A percentile compares a stretch with the other conserved stretches of the same genome.
These are phyloP conservation scores for Lepidium aucheri DNA, from an alignment of 345 rosid genomes.

Conservation along the genomic window DNA sequence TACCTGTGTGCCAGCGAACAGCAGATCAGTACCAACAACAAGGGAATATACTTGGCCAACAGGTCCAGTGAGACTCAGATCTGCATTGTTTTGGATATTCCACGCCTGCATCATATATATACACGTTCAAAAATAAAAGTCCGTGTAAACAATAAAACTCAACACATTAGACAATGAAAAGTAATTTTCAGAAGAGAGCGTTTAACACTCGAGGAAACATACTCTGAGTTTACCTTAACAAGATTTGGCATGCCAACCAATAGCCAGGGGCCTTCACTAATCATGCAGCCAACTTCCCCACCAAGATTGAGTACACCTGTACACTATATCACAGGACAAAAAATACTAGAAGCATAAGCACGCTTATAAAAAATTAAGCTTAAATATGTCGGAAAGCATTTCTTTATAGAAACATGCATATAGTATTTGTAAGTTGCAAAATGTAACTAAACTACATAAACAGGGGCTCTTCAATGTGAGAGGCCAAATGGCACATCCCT, in stretches of 20 bases:
- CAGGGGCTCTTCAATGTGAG: not conserved
- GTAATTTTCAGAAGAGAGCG: not conserved
- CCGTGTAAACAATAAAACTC: not conserved
- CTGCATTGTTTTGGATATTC: slow-evolving; percentile 63
- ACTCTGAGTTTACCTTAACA: slow-evolving; percentile 57
- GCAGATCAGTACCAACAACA: slow-evolving; percentile 73
- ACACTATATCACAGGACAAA: slow-evolving; percentile 41
- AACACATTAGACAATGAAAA: not conserved
- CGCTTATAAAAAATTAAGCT: not conserved
- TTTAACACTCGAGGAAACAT: not conserved
- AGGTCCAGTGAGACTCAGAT: slow-evolving; percentile 77
- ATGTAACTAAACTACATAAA: not conserved
- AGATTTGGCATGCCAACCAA: slow-evolving; percentile 82
- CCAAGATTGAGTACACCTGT: slow-evolving; percentile 53
- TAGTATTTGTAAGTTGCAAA: no score
- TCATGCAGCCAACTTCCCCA: slow-evolving; percentile 89
- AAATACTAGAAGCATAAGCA: not conserved
- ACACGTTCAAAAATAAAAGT: not conserved
- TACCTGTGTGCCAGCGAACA: slow-evolving; percentile 92
- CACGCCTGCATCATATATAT: slow-evolving; percentile 45
- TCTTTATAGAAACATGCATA: not conserved
- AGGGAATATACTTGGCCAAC: slow-evolving; percentile 83
- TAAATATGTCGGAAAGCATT: not conserved
- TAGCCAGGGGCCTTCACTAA: slow-evolving; percentile 97
- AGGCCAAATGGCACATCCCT: not conserved